phyloP scores from a whole-genome alignment of 2,329 filamentous ascomycete genomes.

The Triangularia verruculosa region DNA sequence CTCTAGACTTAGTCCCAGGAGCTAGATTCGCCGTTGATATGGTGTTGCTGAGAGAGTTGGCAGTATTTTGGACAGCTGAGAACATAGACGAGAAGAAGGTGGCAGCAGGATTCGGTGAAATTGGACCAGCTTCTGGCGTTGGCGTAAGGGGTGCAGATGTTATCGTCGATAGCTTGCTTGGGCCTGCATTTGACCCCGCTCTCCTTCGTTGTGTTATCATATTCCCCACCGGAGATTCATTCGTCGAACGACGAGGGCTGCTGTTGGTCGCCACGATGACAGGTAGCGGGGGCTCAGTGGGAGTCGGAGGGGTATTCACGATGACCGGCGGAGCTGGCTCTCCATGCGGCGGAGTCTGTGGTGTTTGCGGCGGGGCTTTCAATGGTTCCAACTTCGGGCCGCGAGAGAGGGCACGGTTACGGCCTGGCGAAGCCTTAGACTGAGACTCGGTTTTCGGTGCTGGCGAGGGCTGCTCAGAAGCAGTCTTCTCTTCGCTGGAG shows the following conservation, averaged over 20 bases:
- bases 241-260: constrained; percentile 34
- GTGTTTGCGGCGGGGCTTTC: constrained; percentile 42
- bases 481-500: constrained; percentile 36
- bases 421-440: constrained; percentile 23
- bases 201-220: constrained; percentile 68
- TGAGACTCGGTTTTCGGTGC: constrained; percentile 12
- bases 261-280: constrained; percentile 26
- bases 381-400: constrained; percentile 33
- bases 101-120: constrained; percentile 50
- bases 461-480: constrained; percentile 8
- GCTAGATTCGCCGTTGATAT: constrained; percentile 64
- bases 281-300: constrained; percentile 45
- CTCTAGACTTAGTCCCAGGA: constrained; percentile 43
- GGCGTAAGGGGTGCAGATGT: constrained; percentile 72
- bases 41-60: constrained; percentile 69
- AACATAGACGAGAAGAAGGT: constrained; percentile 95
- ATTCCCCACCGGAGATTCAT: constrained; percentile 63
- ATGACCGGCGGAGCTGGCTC: constrained; percentile 49
- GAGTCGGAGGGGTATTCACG: constrained; percentile 65
- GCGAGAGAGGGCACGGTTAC: constrained; percentile 31
- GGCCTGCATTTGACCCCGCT: constrained; percentile 56
- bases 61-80: constrained; percentile 89
- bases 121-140: constrained; percentile 63
- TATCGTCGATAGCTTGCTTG: constrained; percentile 84
- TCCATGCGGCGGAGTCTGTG: constrained; percentile 39